Base-by-base conservation (phyloP, 2,329 filamentous ascomycete genomes). In the Xylaria multiplex region DNA sequence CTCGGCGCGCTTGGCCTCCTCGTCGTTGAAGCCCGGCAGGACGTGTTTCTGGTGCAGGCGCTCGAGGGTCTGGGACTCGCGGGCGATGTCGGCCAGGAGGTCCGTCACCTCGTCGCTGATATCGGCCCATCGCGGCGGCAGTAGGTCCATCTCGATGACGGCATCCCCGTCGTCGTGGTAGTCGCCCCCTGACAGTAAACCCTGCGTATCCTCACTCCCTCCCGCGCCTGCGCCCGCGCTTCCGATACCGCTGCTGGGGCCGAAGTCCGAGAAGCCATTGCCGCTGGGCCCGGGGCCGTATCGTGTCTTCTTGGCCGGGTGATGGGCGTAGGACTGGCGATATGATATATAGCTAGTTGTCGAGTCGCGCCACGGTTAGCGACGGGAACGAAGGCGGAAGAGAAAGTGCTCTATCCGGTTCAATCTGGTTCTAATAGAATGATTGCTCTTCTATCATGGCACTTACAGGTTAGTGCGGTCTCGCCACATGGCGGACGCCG, bases 21-120 rank as follows among this genome's bases (percentile, higher is more conserved):
- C 95, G 74, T 99, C 96, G 76, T 98, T 93, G 80, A 99, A 99
- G 32, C 95, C 94, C 0, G 96, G 96, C 14, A 99, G 85, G 49
- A 99, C 92, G 80, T 99, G 96, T 78, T 98, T 98, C 80, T 97
- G 93, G 79, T 99, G 96, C 68, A 99, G 84, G 76, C 94, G 93
- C 76, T 98, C 96, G 37, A 99, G 86, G 73, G 89, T 90, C 73
- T 92, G 89, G 71, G 93, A 92, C 81, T 96, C 93, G 67, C 88
- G 89, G 59, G 93, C 91, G 71, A 98, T 93, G 64, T 92, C 88
- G 67, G 88, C 86, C 9, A 99, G 86, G 48, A 92, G 82, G 65
- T 97, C 93, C 35, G 91, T 90, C 67, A 99, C 93, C 77, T 98
- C 93, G 77, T 98, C 96, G 75, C 94, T 94, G 65, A 97, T 86